Conservation (phyloP, 1,139 yeast genomes). For the Geotrichum armillariae region DNA sequence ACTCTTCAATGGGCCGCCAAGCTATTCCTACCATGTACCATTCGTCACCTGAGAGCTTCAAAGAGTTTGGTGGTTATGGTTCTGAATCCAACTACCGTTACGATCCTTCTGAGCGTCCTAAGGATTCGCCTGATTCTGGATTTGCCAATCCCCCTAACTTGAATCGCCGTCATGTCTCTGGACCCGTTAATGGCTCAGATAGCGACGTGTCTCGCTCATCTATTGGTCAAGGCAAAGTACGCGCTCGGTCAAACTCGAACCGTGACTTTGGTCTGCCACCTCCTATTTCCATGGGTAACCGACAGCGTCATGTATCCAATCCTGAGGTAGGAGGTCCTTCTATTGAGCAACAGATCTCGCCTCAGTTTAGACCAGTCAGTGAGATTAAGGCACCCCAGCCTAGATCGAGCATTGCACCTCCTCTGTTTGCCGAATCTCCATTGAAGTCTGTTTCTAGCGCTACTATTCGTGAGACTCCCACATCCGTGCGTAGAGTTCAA, state of each 20-base stretch:
- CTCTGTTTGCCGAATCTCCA: constrained; percentile 13
- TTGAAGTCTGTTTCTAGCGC: constrained; percentile 2
- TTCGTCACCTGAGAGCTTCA: constrained; percentile 7
- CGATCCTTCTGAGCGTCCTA: constrained; percentile 12
- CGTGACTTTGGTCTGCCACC: constrained; percentile 4
- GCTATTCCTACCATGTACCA: constrained; percentile 12
- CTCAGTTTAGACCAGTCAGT: constrained; percentile 1
- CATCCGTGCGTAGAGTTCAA: neutral
- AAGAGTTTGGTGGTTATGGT: constrained; percentile 13
- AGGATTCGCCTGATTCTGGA: constrained; percentile 21
- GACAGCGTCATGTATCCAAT: neutral
- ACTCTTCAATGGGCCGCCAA: neutral
- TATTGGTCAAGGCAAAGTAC: neutral
- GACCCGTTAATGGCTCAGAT: constrained; percentile 10
- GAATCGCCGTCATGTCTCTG: neutral
- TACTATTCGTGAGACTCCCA: constrained; percentile 2
- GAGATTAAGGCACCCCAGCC: constrained; percentile 19
- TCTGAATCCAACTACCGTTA: constrained; percentile 15
- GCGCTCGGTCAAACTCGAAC: neutral
- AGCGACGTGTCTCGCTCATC: constrained; percentile 7
- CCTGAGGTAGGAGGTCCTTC: neutral
- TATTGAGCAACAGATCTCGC: neutral
- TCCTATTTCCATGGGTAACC: neutral
- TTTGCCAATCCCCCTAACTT: constrained; percentile 15
- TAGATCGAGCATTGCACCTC: constrained; percentile 15